Percentiles rank a stretch among this genome's conserved stretches.
phyloP scores from a whole-genome alignment of 768 basidiomycete genomes.

The Amanita phalloides region DNA sequence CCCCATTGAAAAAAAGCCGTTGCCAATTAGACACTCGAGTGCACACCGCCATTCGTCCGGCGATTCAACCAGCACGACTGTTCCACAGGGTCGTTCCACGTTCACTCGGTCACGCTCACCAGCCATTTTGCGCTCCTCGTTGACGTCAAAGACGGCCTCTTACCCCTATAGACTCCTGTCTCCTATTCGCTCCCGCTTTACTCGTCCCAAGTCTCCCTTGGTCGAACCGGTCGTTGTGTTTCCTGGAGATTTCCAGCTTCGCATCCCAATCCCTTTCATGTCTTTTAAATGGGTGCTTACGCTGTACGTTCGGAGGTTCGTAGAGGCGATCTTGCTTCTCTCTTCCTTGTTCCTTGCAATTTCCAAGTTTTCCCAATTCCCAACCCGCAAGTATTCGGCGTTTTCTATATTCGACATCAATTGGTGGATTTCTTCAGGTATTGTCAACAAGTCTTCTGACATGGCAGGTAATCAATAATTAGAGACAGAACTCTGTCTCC shows the following conservation, averaged over 20 bases:
- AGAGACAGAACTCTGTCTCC: slow-evolving; percentile 42
- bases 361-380: slow-evolving; percentile 30
- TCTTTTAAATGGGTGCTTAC: slow-evolving; percentile 32
- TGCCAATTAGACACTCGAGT: slow-evolving; percentile 20
- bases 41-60: slow-evolving; percentile 26
- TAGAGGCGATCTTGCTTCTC: slow-evolving; percentile 58
- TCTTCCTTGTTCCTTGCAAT: slow-evolving; percentile 49
- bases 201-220: slow-evolving; percentile 26
- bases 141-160: slow-evolving; percentile 22
- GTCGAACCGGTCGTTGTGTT: slow-evolving; percentile 26
- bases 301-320: slow-evolving; percentile 52
- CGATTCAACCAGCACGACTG: slow-evolving; percentile 25
- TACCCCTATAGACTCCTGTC: slow-evolving; percentile 24
- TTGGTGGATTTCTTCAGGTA: slow-evolving; percentile 44
- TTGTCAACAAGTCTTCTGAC: not conserved
- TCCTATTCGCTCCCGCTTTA: slow-evolving; percentile 30
- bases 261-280: slow-evolving; percentile 31
- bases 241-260: slow-evolving; percentile 36
- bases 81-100: slow-evolving; percentile 26
- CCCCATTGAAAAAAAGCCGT: slow-evolving; percentile 14
- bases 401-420: slow-evolving; percentile 17
- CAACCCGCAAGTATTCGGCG: slow-evolving; percentile 16
- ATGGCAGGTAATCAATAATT: slow-evolving; percentile 6
- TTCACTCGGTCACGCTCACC: slow-evolving; percentile 75
- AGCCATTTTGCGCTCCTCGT: slow-evolving; percentile 24